A percentile compares a stretch with the other conserved stretches of the same genome.
These are phyloP conservation scores for Pinus tabuliformis DNA, from an alignment of 75 land plant species.

Conservation along the genomic window DNA sequence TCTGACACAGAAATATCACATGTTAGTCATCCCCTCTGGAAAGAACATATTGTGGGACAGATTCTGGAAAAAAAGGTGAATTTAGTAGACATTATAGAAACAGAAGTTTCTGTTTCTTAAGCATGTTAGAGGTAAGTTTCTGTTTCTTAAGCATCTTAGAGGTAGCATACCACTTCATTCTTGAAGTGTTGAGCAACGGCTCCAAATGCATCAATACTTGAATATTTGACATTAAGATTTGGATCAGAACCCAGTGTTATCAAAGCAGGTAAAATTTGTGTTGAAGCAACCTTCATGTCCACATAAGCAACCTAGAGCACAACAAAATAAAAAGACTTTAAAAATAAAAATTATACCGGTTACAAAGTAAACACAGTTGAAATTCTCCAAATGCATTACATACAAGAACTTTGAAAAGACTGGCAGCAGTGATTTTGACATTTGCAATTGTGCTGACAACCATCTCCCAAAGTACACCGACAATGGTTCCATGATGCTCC, in stretches of 20 bases:
- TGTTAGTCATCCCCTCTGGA: not conserved
- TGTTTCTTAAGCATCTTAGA: not conserved
- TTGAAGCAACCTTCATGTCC: constrained; percentile 75
- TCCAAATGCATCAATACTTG: constrained; percentile 94
- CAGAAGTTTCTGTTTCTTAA: not conserved
- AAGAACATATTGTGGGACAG: not conserved
- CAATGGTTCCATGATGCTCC: constrained; percentile 78
- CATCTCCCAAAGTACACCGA: constrained; percentile 90
- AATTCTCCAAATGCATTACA: constrained; percentile 16
- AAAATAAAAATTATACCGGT: not conserved
- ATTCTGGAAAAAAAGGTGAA: no score
- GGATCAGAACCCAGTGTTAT: constrained; percentile 95
- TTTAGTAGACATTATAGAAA: not conserved
- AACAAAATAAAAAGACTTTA: not conserved
- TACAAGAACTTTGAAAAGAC: constrained; percentile 84
- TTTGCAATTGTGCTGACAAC: constrained; percentile 73
- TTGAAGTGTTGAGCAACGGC: constrained; percentile 97
- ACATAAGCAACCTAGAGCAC: constrained; percentile 69
- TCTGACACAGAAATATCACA: constrained; percentile 40
- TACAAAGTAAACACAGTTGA: not conserved
- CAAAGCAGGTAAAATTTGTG: constrained; percentile 89
- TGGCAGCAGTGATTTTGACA: constrained; percentile 76
- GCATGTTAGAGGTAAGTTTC: not conserved
- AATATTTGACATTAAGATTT: constrained; percentile 86
- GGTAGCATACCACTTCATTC: constrained; percentile 68